A percentile compares a stretch with the other conserved stretches of the same genome.
These are phyloP conservation scores for Fusarium austroafricanum DNA, from an alignment of 2,329 filamentous ascomycete genomes.

Conservation along the genomic window DNA sequence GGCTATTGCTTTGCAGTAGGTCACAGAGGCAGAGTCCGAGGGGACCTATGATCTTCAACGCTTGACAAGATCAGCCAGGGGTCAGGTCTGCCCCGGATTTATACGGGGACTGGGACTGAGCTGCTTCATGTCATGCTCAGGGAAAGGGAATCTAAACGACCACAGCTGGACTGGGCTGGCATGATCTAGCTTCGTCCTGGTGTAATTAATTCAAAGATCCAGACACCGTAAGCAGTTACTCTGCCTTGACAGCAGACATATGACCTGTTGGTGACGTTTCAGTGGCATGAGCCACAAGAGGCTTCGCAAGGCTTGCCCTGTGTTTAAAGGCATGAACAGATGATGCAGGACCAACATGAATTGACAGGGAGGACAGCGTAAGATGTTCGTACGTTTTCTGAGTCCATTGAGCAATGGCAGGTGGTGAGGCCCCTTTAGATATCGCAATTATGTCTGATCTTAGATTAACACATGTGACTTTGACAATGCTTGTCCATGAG, in stretches of 20 bases:
- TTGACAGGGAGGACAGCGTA: constrained; percentile 13
- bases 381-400: constrained; percentile 35
- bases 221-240: not conserved
- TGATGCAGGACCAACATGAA: constrained; percentile 19
- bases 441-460: constrained; percentile 14
- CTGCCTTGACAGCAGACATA: constrained; percentile 22
- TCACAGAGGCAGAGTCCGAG: not conserved
- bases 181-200: not conserved
- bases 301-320: constrained; percentile 35
- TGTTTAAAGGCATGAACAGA: constrained; percentile 24
- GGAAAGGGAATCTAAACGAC: constrained; percentile 16
- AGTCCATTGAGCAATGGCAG: constrained; percentile 21
- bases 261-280: constrained; percentile 45
- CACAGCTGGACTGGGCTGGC: constrained; percentile 13
- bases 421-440: constrained; percentile 7
- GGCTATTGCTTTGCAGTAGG: not conserved
- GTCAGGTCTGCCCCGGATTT: constrained; percentile 25
- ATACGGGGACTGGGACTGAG: constrained; percentile 8
- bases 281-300: constrained; percentile 40
- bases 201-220: not conserved
- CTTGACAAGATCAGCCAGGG: constrained; percentile 18
- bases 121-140: not conserved
- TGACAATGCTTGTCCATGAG: constrained; percentile 1
- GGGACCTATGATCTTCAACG: constrained; percentile 22
- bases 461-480: constrained; percentile 29